A percentile compares a stretch with the other conserved stretches of the same genome.
These are phyloP conservation scores for Xylaria longipes DNA, from an alignment of 495 filamentous ascomycete genomes.

Conservation along the genomic window DNA sequence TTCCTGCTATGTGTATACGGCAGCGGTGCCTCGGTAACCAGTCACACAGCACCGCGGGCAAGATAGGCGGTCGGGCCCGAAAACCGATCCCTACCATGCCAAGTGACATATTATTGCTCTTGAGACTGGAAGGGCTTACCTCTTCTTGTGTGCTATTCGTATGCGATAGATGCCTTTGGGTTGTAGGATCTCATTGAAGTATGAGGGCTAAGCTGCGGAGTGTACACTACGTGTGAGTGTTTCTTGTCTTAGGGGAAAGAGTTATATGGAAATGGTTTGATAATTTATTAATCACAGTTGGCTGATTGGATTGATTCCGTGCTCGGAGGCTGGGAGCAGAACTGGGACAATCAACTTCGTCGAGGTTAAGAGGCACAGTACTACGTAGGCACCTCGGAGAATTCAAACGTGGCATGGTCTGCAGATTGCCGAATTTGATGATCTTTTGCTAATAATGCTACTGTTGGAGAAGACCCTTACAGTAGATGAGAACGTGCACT, in stretches of 20 bases:
- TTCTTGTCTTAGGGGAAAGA: background rate
- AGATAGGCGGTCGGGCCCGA: conserved; percentile 7
- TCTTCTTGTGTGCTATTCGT: background rate
- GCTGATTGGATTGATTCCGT: background rate
- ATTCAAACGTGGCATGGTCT: background rate
- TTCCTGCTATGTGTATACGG: background rate
- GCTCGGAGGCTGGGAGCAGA: background rate
- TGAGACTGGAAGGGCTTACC: background rate
- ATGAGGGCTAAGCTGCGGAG: background rate
- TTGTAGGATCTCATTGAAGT: background rate
- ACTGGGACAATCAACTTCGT: too few relatives aligned
- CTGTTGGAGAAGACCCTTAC: background rate
- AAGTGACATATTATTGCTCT: background rate
- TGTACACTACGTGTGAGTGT: background rate
- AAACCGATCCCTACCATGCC: background rate
- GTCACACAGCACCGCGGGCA: background rate
- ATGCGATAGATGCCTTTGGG: background rate
- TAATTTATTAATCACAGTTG: background rate
- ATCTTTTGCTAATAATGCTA: background rate
- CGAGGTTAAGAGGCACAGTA: background rate
- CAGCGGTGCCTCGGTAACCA: background rate
- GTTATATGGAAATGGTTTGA: too few relatives aligned
- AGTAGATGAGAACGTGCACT: background rate
- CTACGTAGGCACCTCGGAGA: background rate
- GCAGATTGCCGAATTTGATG: background rate